Evolutionary conservation across 176 grass and related monocot species (phyloP), one percentile per base, ranked within the genome.

Genomic region (Bromus sterilis): DNA sequence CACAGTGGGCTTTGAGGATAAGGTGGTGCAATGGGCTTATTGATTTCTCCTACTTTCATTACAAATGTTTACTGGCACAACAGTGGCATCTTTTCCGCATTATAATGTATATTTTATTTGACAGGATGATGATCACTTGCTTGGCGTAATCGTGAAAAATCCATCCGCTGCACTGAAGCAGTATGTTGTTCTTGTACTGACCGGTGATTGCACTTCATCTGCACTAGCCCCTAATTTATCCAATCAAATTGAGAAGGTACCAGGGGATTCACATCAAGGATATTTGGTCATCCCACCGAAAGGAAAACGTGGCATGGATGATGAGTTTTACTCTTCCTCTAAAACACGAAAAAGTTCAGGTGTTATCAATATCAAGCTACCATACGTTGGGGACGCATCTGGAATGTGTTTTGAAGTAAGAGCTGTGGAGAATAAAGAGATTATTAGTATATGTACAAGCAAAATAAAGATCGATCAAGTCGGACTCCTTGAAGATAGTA

Each of bases 391-490:
- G 66, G 83, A 62, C 13, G 90, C 92, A 40, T 89, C 90, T 37
- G 92, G 92, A 66, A 86, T 75, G 41, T 82, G 88, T 59, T 98
- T 89, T 91, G 87, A 88, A 80, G 95, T 94, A 81, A 91, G 83
- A 89, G 75, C 83, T 87, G 76, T 98, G 71, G 92, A 94, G 56
- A 89, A 76, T 60, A 94, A 94, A 71, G 92, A 98, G 25, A 87
- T 98, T 42, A 85, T 94, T 7, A 91, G 85, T 73, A 91, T 98
- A 88, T 98, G 95, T 39, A 40, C 78, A 30, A 76, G 90, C 84
- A 98, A 93, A 93, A 98, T 98, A 76, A 93, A 94, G 86, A 94
- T 98, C 25, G 95, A 98, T 94, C 90, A 93, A 85, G 95, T 91
- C 77, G 87, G 76, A 80, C 92, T 98, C 78, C 90, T 98, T 62